phyloP scores from a whole-genome alignment of 768 basidiomycete genomes.

The Trametes cinnabarina region DNA sequence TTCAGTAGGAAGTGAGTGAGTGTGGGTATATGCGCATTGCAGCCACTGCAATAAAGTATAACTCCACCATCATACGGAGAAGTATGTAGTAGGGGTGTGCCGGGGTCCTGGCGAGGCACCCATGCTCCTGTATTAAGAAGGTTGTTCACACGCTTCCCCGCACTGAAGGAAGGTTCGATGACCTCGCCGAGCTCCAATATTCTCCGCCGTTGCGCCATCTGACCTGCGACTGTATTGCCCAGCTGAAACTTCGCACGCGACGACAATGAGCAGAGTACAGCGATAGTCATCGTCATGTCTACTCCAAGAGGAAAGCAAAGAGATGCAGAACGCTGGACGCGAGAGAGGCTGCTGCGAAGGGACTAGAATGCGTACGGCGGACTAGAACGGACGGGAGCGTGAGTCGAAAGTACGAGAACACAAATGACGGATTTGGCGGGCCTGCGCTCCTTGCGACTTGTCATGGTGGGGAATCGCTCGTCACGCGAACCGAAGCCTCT shows the following conservation, averaged over 20 bases:
- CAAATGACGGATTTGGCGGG: not conserved
- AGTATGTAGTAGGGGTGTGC: not conserved
- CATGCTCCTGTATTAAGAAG: too few species aligned
- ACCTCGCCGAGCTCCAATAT: slow-evolving; percentile 14
- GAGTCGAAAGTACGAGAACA: slow-evolving; percentile 16
- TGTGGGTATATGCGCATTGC: not conserved
- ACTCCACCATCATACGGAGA: not conserved
- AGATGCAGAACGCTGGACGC: not conserved
- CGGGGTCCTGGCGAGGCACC: not conserved
- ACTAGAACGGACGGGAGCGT: slow-evolving; percentile 16
- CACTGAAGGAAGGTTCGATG: slow-evolving; percentile 25
- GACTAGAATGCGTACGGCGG: not conserved
- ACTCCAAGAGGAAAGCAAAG: not conserved
- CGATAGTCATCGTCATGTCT: not conserved
- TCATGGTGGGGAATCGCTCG: not conserved
- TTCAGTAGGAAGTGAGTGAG: not conserved
- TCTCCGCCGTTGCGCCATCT: slow-evolving; percentile 5
- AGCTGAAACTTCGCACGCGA: not conserved
- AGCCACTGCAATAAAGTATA: too few species aligned
- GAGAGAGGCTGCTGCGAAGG: not conserved
- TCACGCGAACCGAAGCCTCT: slow-evolving; percentile 21
- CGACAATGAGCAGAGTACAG: not conserved
- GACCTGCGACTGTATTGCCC: not conserved
- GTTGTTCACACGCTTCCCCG: slow-evolving; percentile 29
- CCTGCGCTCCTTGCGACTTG: not conserved